Evolutionary conservation across 768 basidiomycete species (phyloP), one percentile per base, ranked within the genome.

Genomic region (Agaricus subrufescens): DNA sequence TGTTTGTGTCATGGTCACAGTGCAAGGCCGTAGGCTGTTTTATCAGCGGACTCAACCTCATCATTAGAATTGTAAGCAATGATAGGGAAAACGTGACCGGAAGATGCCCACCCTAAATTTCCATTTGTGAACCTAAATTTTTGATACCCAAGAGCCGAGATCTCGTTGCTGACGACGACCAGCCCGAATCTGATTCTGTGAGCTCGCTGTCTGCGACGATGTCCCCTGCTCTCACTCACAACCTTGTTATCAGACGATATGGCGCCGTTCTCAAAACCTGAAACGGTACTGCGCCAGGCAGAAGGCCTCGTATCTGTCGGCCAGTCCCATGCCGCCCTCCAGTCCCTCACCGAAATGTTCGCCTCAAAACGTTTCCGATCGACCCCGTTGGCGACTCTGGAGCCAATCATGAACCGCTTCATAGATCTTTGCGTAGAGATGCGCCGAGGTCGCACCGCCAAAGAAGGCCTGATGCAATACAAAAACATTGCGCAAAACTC

Each of bases 401-500:
- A 98, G 69, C 97, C 97, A 51, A 97, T 98, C 71, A 89, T 98
- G 81, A 74, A 93, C 62, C 89, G 93, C 57, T 98, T 96, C 75
- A 85, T 98, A 75, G 91, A 95, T 66, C 89, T 99, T 47, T 98
- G 94, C 68, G 94, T 98, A 58, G 88, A 93, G 59, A 87, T 97
- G 81, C 84, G 93, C 62, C 94, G 95, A 71, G 94, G 94, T 0
- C 82, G 93, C 27, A 87, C 91, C 27, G 95, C 94, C 25, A 94
- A 96, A 71, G 94, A 95, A 67, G 95, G 93, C 25, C 83, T 98
- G 47, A 92, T 96, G 86, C 89, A 93, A 67, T 97, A 92, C 83
- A 98, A 97, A 76, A 98, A 98, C 69, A 94, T 97, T 63, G 94
- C 94, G 0, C 96, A 99, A 66, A 94, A 95, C 63, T 85, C 87